These are phyloP conservation scores for Fragaria vesca DNA, from an alignment of 306 rosid genomes.

Conservation along the genomic window DNA sequence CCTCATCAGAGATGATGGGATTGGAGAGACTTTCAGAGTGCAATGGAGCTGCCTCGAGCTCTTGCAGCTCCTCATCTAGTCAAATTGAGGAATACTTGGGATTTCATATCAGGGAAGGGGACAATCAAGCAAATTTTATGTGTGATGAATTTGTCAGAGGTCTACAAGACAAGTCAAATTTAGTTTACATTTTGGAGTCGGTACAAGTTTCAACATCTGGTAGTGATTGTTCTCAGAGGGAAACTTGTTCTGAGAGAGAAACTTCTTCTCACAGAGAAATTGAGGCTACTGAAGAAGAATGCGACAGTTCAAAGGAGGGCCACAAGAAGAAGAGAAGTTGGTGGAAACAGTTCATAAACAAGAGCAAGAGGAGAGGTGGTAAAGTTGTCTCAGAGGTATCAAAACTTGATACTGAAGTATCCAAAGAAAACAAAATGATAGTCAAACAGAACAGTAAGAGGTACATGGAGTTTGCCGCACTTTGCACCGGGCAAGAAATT, in stretches of 20 bases:
- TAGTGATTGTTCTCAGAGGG: conserved; percentile 23
- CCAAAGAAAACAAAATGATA: conserved; percentile 33
- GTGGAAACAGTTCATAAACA: conserved; percentile 55
- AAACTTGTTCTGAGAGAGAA: conserved; percentile 22
- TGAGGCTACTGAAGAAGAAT: conserved; percentile 34
- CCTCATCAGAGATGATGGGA: conserved; percentile 29
- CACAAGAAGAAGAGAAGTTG: conserved; percentile 44
- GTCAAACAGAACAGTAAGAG: conserved; percentile 53
- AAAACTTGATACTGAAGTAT: conserved; percentile 22
- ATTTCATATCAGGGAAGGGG: conserved; percentile 18
- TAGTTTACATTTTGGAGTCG: conserved; percentile 20
- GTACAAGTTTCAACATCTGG: conserved; percentile 15
- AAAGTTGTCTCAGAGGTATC: conserved; percentile 20
- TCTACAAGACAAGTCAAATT: conserved; percentile 19
- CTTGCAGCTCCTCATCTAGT: conserved; percentile 13
- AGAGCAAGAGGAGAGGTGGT: conserved; percentile 22
- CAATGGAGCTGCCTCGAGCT: conserved; percentile 44
- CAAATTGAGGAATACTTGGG: conserved; percentile 21
- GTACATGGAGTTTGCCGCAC: conserved; percentile 63
- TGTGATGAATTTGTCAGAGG: conserved; percentile 21
- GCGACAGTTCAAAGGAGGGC: conserved; percentile 21
- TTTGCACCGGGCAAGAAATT: conserved; percentile 68
- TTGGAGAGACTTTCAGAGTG: conserved; percentile 46
- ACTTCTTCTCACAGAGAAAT: conserved; percentile 21
- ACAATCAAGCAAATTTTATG: conserved; percentile 17